Conservation (phyloP, 1,284 basidiomycete genomes). For the Pyrrhoderma noxium region DNA sequence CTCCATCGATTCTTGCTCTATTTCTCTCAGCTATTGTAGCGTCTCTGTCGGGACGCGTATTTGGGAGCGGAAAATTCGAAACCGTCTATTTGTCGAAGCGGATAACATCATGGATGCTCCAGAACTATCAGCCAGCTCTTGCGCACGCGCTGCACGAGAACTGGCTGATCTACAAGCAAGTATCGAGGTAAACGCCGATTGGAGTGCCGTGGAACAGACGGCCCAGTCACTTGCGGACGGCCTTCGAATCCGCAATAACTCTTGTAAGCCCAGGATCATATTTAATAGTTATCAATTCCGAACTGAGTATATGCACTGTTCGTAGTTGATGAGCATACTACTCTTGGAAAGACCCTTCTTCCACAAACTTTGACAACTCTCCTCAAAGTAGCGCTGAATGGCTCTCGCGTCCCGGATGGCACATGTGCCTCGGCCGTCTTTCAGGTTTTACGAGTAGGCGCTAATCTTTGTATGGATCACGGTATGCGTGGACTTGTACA, state of each 20-base stretch:
- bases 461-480: slow-evolving; percentile 77
- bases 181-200: slow-evolving; percentile 34
- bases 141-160: slow-evolving; percentile 22
- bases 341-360: slow-evolving; percentile 54
- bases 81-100: neutral
- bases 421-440: slow-evolving; percentile 42
- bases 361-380: slow-evolving; percentile 58
- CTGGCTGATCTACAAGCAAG: slow-evolving; percentile 29
- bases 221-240: slow-evolving; percentile 55
- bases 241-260: slow-evolving; percentile 43
- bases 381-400: slow-evolving; percentile 46
- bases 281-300: neutral
- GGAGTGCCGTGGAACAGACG: slow-evolving; percentile 44
- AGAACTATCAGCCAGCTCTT: slow-evolving; percentile 6
- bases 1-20: too few relatives aligned
- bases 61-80: neutral
- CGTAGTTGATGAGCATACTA: slow-evolving; percentile 63
- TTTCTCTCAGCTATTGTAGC: too few relatives aligned
- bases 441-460: slow-evolving; percentile 67
- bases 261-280: slow-evolving; percentile 30
- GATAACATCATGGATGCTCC: neutral
- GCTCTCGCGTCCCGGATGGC: slow-evolving; percentile 38
- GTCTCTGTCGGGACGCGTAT: neutral
- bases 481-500: slow-evolving; percentile 34
- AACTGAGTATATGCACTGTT: neutral